Evolutionary conservation across 2,329 filamentous ascomycete species (phyloP), one percentile per base, ranked within the genome.

Genomic region (Pseudocercospora vitis): DNA sequence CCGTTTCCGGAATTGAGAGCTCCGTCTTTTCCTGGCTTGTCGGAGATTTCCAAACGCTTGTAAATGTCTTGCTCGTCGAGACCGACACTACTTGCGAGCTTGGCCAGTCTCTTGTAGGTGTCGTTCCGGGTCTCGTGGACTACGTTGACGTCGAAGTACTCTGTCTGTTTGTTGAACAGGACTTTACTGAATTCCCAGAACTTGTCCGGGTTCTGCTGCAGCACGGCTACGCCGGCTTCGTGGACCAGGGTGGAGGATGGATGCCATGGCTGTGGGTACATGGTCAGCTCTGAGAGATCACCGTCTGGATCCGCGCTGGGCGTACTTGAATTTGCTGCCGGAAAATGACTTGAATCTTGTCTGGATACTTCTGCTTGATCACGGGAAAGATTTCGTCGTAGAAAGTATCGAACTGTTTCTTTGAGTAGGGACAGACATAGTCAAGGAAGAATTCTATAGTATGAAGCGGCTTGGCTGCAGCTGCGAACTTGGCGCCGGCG

Each of bases 321-420:
- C 37, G 21, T 11, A 91, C 90, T 76, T 96, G 91, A 66, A 96
- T 83, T 70, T 96, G 91, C 70, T 92, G 91, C 46, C 91, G 87
- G 78, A 96, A 89, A 66, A 97, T 82, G 63, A 95, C 78, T 64
- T 88, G 80, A 2, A 96, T 75, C 57, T 78, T 79, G 55, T 76
- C 78, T 19, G 74, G 64, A 59, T 87, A 84, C 64, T 84, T 84
- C 46, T 77, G 64, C 57, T 79, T 77, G 63, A 95, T 78, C 44
- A 82, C 70, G 1, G 88, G 86, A 55, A 82, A 76, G 54, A 95
- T 81, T 24, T 77, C 73, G 53, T 72, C 76, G 73, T 86, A 85
- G 63, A 96, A 74, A 2, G 88, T 92, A 59, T 85, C 82, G 81
- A 94, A 96, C 65, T 91, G 74, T 66, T 87, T 87, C 55, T 80